Evolutionary conservation across 2,329 filamentous ascomycete genomes (phyloP).

Genomic region (Aspergillus novofumigatus): DNA sequence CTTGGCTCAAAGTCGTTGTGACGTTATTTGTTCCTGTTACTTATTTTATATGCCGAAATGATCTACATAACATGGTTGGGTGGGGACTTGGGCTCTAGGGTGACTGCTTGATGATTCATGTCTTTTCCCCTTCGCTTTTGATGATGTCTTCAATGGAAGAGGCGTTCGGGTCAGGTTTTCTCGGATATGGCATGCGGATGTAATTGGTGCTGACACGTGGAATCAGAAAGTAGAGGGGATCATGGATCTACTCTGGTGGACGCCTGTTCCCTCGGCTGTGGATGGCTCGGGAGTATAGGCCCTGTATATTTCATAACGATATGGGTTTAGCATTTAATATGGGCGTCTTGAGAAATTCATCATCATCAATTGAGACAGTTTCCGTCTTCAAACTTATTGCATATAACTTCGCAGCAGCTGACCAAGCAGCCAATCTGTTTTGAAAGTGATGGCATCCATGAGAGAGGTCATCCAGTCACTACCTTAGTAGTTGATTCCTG

Average conservation of each 20-base stretch:
- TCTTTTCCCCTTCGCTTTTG: conserved; percentile 2
- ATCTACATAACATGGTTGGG: conserved; percentile 19
- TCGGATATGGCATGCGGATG: conserved; percentile 3
- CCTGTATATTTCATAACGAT: conserved; percentile 24
- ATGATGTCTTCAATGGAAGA: conserved; percentile 6
- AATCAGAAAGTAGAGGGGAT: neutral
- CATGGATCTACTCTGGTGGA: neutral
- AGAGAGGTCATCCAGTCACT: neutral
- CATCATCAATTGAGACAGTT: conserved; percentile 2
- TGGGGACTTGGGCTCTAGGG: neutral
- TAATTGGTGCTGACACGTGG: neutral
- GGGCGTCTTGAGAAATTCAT: conserved; percentile 18
- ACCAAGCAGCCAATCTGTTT: neutral
- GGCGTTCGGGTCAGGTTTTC: conserved; percentile 6
- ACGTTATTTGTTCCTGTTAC: conserved; percentile 12
- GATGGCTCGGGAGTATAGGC: conserved; percentile 14
- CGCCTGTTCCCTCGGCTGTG: conserved; percentile 1
- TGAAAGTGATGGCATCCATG: neutral
- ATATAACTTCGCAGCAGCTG: too few species aligned
- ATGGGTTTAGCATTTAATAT: conserved; percentile 14
- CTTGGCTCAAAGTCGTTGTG: conserved; percentile 5
- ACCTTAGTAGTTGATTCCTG: neutral
- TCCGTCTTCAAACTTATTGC: neutral
- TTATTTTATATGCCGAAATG: conserved; percentile 22
- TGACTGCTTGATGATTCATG: conserved; percentile 1